Evolutionary conservation across 148 eudicot genomes (phyloP).

Genomic region (Arctostaphylos glauca): DNA sequence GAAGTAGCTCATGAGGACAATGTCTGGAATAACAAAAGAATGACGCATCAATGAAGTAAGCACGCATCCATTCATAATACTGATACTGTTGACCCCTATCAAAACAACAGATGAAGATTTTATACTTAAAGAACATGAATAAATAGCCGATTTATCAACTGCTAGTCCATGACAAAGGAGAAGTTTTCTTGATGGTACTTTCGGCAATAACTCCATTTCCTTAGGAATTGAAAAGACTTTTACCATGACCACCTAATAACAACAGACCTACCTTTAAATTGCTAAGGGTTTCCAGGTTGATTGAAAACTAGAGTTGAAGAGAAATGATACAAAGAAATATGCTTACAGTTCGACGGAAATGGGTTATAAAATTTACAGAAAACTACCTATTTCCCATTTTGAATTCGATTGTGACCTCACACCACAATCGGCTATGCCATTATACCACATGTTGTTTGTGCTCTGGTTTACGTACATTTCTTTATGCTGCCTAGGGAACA

Average conservation of each 20-base stretch:
- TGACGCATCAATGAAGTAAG: background rate
- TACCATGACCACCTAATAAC: background rate
- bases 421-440: background rate
- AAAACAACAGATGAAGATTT: conserved; percentile 3
- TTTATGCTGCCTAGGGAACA: background rate
- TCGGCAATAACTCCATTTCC: background rate
- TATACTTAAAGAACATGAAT: background rate
- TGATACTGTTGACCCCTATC: background rate
- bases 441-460: background rate
- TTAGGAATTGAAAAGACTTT: background rate
- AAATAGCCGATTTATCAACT: background rate
- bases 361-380: background rate
- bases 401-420: background rate
- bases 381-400: background rate
- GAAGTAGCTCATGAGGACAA: conserved; percentile 97
- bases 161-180: background rate
- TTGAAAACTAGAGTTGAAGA: background rate
- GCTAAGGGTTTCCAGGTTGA: background rate
- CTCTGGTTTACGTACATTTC: background rate
- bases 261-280: background rate
- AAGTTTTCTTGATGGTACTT: background rate
- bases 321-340: background rate
- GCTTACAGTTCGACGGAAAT: background rate
- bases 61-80: background rate
- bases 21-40: conserved; percentile 49